These are phyloP conservation scores for Ophiostoma novo-ulmi DNA, from an alignment of 2,329 filamentous ascomycete species.

Conservation along the genomic window DNA sequence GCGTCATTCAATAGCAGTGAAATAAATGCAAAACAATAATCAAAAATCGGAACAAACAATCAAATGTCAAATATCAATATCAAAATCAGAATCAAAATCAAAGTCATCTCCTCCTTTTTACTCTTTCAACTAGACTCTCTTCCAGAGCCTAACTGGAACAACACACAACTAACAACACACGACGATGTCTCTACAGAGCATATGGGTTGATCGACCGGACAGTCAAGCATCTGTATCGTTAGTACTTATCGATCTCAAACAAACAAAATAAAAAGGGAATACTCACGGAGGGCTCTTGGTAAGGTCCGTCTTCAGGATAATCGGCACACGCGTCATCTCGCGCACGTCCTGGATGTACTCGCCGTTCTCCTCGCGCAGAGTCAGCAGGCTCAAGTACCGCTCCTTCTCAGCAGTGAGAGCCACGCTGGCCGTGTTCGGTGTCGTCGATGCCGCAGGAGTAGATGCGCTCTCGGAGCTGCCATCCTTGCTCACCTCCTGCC, in stretches of 20 bases:
- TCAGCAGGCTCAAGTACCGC: constrained; percentile 89
- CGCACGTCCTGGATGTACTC: constrained; percentile 97
- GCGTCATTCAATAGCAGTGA: neutral
- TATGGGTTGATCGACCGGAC: constrained; percentile 78
- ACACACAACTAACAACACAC: neutral
- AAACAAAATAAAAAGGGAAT: neutral
- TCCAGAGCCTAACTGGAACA: neutral
- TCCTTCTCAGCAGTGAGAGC: constrained; percentile 81
- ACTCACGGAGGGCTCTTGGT: constrained; percentile 99
- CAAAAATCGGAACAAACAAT: neutral
- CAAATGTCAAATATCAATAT: neutral
- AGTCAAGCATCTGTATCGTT: constrained; percentile 66
- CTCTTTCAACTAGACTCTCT: neutral
- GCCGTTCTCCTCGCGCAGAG: constrained; percentile 82
- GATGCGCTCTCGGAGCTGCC: constrained; percentile 57
- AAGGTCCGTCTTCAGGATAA: constrained; percentile 96
- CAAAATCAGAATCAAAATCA: neutral
- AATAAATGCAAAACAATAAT: neutral
- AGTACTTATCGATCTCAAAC: neutral
- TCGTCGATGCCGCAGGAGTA: constrained; percentile 90
- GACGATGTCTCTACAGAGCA: constrained; percentile 44
- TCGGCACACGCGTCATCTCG: constrained; percentile 95
- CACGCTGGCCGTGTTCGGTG: constrained; percentile 69
- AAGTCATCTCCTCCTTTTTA: neutral
- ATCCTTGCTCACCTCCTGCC: constrained; percentile 61